Evolutionary conservation across 2,329 filamentous ascomycete species (phyloP).

Genomic region (Colletotrichum viniferum): DNA sequence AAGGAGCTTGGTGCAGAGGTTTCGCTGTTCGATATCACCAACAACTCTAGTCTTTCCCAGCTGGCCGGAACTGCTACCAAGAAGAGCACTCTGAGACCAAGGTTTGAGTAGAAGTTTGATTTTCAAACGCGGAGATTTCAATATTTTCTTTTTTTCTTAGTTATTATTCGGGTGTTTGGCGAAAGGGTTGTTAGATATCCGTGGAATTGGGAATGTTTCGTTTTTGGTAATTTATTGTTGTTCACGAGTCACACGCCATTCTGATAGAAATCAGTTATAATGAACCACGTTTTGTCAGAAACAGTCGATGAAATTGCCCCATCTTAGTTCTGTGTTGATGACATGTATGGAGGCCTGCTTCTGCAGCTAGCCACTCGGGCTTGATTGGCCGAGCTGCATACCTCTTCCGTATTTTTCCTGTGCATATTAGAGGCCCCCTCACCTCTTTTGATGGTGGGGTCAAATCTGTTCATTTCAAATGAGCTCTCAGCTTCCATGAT

Average conservation of each 20-base stretch:
- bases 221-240: neutral
- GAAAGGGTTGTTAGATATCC: neutral
- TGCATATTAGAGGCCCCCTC: neutral
- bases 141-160: neutral
- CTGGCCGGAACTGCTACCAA: conserved; percentile 26
- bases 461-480: neutral
- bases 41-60: conserved; percentile 30
- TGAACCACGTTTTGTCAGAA: neutral
- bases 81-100: conserved; percentile 26
- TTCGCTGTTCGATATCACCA: conserved; percentile 48
- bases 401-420: neutral
- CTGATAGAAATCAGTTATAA: neutral
- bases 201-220: neutral
- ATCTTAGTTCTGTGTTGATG: neutral
- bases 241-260: neutral
- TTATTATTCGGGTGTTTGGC: neutral
- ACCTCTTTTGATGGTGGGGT: neutral
- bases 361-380: neutral
- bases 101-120: neutral
- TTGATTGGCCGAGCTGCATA: neutral
- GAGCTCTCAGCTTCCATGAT: neutral
- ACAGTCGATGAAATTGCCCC: neutral
- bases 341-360: neutral
- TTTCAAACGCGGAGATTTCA: neutral
- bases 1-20: conserved; percentile 48